Evolutionary conservation across 768 basidiomycete genomes (phyloP).

Genomic region (Tulasnella sp.): DNA sequence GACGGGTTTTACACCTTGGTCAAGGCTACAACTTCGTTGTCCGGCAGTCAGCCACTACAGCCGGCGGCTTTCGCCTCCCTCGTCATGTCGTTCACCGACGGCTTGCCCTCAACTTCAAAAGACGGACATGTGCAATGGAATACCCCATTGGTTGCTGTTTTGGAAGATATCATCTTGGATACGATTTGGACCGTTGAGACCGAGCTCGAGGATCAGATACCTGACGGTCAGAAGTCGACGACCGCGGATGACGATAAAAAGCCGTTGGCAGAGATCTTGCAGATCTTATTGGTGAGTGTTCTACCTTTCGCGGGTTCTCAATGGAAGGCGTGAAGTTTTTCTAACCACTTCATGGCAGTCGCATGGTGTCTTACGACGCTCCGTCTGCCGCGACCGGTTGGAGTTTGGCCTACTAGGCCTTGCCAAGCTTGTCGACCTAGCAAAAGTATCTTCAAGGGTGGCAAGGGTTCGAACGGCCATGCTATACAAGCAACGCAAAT

Average conservation of each 20-base stretch:
- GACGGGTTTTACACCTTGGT: slow-evolving; percentile 23
- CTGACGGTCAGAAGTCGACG: slow-evolving; percentile 48
- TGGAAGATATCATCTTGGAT: slow-evolving; percentile 73
- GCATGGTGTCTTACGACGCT: slow-evolving; percentile 53
- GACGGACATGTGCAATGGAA: not conserved
- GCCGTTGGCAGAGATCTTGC: slow-evolving; percentile 55
- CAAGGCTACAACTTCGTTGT: not conserved
- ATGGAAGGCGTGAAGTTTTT: not conserved
- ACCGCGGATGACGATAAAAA: slow-evolving; percentile 58
- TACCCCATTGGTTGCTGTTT: slow-evolving; percentile 32
- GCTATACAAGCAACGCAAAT: slow-evolving; percentile 91
- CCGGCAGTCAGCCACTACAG: slow-evolving; percentile 4
- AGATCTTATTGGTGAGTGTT: slow-evolving; percentile 57
- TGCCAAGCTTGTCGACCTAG: slow-evolving; percentile 68
- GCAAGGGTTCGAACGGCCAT: slow-evolving; percentile 68
- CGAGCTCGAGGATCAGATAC: slow-evolving; percentile 65
- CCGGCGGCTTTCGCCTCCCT: slow-evolving; percentile 18
- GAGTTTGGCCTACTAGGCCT: slow-evolving; percentile 61
- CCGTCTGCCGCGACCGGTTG: slow-evolving; percentile 68
- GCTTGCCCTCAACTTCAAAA: slow-evolving; percentile 30
- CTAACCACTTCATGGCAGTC: slow-evolving; percentile 44
- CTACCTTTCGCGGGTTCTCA: not conserved
- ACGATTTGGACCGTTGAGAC: slow-evolving; percentile 77
- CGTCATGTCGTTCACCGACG: slow-evolving; percentile 26
- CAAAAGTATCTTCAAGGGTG: slow-evolving; percentile 69